These are phyloP conservation scores for Tricholoma matsutake DNA, from an alignment of 768 basidiomycete species.

Conservation along the genomic window DNA sequence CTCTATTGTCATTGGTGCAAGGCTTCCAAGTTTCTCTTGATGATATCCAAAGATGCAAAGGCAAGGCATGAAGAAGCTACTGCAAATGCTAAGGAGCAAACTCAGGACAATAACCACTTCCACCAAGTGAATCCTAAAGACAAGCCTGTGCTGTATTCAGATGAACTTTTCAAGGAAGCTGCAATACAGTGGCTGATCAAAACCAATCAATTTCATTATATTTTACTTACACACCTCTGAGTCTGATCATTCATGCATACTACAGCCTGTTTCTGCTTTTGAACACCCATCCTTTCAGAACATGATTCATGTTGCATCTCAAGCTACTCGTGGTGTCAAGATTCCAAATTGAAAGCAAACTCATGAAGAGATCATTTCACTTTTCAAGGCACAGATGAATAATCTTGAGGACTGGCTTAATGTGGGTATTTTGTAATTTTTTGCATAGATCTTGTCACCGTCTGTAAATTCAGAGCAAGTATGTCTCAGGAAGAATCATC, in stretches of 20 bases:
- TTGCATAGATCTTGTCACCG: too few relatives aligned
- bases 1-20: constrained; percentile 8
- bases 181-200: constrained; percentile 33
- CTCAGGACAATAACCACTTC: constrained; percentile 3
- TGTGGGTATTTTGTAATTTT: constrained; percentile 3
- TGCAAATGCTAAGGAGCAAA: neutral
- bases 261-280: neutral
- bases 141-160: constrained; percentile 15
- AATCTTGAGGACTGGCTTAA: constrained; percentile 7
- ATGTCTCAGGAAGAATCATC: too few relatives aligned
- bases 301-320: constrained; percentile 20
- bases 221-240: neutral
- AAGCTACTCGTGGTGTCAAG: constrained; percentile 26
- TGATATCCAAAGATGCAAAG: constrained; percentile 17
- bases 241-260: too few relatives aligned
- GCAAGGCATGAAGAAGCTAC: constrained; percentile 1
- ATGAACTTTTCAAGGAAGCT: constrained; percentile 20
- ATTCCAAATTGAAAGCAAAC: constrained; percentile 24
- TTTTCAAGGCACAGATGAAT: neutral
- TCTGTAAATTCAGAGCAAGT: too few relatives aligned
- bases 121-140: constrained; percentile 1
- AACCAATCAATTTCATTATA: constrained; percentile 29
- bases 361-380: constrained; percentile 24
- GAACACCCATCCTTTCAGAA: constrained; percentile 29
- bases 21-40: constrained; percentile 14